Evolutionary conservation across 2,329 filamentous ascomycete genomes (phyloP).

Genomic region (Hypoxylon sp.): DNA sequence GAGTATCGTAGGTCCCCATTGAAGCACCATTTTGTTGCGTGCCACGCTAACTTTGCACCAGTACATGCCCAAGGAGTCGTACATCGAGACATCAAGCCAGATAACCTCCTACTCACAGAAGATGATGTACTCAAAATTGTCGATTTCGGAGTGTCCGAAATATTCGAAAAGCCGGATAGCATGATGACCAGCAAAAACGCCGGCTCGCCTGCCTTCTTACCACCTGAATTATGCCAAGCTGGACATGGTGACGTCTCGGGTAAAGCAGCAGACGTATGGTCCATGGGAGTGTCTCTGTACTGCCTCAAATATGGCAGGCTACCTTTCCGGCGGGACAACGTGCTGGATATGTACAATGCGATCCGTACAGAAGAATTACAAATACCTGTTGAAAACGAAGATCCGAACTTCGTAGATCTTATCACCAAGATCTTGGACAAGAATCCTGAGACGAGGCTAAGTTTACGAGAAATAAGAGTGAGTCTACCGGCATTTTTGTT

Average conservation of each 20-base stretch:
- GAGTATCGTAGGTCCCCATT: constrained; percentile 80
- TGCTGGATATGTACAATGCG: constrained; percentile 90
- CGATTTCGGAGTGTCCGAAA: constrained; percentile 99
- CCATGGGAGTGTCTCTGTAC: constrained; percentile 96
- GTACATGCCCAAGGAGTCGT: constrained; percentile 95
- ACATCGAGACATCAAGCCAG: constrained; percentile 97
- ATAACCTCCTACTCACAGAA: constrained; percentile 90
- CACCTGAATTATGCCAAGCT: constrained; percentile 90
- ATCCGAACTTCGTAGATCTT: constrained; percentile 80
- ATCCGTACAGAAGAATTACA: constrained; percentile 80
- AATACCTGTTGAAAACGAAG: constrained; percentile 74
- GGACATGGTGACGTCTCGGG: constrained; percentile 91
- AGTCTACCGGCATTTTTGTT: constrained; percentile 53
- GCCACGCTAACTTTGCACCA: constrained; percentile 54
- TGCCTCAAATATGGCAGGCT: constrained; percentile 91
- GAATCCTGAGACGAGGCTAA: constrained; percentile 85
- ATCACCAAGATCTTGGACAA: constrained; percentile 84
- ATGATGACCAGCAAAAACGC: constrained; percentile 96
- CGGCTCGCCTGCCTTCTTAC: constrained; percentile 93
- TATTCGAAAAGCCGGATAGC: constrained; percentile 87
- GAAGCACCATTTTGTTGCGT: neutral
- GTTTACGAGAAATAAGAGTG: constrained; percentile 85
- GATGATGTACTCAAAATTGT: constrained; percentile 97
- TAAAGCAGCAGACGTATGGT: constrained; percentile 95
- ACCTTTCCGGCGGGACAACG: constrained; percentile 83